Base-by-base conservation (phyloP, 2,329 filamentous ascomycete species). In the Sporothrix pallida region DNA sequence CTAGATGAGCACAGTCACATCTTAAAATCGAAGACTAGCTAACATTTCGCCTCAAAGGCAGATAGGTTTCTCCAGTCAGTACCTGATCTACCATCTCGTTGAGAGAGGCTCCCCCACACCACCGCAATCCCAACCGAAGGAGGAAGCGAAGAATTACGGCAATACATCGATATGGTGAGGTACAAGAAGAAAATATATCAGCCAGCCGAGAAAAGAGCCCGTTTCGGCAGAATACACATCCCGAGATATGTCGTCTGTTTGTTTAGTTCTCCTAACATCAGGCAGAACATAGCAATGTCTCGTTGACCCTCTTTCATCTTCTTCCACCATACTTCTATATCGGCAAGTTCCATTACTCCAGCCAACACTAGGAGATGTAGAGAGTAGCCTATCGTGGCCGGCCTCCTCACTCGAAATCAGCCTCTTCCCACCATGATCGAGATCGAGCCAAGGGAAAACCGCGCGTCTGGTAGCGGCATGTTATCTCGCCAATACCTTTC, bases 151-250 rank as follows among this genome's bases (percentile, higher is more conserved):
- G 7, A 20, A 54, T 20, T 20, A 54, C 20, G 52, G 52, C 20
- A 10, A 6, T 37, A 37, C 31, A 37, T 37, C 7, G 31, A n/a
- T 7, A n/a, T 62, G 37, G 37, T 13, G 37, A 46, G 60, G 37
- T 23, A 54, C 46, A 69, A 74, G 69, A 37, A 37, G 23, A 37
- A 37, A 37, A 37, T 37, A 12, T 20, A 63, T 20, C 60, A 63
- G 8, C 60, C 37, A 63, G 60, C 60, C 60, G 60, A 63, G 60
- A 63, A 44, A 7, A 6, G 56, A 72, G 69, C 62, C 69, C 67
- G 26, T 52, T 48, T n/a, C 73, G 73, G 73, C 69, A 74, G 62
- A 74, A 74, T 74, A 46, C 65, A 54, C 46, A 37, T 54, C 46
- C 44, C 65, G 46, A 52, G 7, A 54, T 20, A 20, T 31, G 37